Evolutionary conservation across 169 alveolate genomes (phyloP).

Genomic region (Eimeria acervulina): DNA sequence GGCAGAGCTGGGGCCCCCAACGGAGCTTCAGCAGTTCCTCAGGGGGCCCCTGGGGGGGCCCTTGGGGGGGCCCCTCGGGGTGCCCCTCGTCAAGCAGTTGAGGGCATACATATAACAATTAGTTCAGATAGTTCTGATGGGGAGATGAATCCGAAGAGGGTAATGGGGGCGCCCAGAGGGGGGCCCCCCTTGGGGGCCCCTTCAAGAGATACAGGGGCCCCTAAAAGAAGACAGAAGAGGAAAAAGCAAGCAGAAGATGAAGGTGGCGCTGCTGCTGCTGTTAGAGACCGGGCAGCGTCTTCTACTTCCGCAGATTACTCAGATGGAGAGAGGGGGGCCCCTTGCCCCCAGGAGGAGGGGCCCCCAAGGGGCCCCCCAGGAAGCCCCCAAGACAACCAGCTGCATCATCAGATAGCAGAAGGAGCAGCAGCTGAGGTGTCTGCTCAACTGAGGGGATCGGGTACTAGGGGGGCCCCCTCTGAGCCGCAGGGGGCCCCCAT

Average conservation of each 20-base stretch:
- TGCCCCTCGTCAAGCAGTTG: slow-evolving; percentile 3
- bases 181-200: slow-evolving; percentile 47
- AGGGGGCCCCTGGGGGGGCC: slow-evolving; percentile 2
- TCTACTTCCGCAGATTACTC: neutral
- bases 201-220: neutral
- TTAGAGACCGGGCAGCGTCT: neutral
- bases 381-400: neutral
- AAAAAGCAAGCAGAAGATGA: neutral
- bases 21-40: neutral
- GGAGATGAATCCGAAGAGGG: neutral
- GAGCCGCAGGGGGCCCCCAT: neutral
- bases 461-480: neutral
- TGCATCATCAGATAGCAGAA: neutral
- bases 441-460: neutral
- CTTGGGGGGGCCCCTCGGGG: slow-evolving; percentile 14
- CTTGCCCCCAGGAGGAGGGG: neutral
- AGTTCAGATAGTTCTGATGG: slow-evolving; percentile 46
- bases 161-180: neutral
- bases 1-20: neutral
- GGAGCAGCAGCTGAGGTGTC: neutral
- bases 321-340: neutral
- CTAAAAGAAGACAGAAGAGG: neutral
- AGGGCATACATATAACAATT: neutral
- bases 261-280: slow-evolving; percentile 16
- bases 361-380: neutral